Conservation (phyloP, 331 rosid genomes). For the Prunus yedoensis region DNA sequence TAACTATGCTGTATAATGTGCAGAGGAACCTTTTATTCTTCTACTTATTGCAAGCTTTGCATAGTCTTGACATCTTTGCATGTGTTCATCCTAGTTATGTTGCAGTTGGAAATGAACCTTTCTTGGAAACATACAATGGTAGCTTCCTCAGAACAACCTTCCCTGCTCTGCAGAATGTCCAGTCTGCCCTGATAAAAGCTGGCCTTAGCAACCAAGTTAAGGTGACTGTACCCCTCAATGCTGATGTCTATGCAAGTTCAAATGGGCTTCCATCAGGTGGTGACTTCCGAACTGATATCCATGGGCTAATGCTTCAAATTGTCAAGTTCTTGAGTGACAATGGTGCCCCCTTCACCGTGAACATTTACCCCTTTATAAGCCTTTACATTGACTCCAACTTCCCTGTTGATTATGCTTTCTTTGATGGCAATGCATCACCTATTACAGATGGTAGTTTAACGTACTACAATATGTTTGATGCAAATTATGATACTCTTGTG, state of each 20-base stretch:
- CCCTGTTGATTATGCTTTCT: slow-evolving; percentile 59
- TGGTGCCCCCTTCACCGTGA: slow-evolving; percentile 47
- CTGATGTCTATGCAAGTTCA: slow-evolving; percentile 45
- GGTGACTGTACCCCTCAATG: slow-evolving; percentile 47
- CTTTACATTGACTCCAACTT: slow-evolving; percentile 44
- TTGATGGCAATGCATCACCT: slow-evolving; percentile 47
- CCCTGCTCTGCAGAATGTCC: slow-evolving; percentile 53
- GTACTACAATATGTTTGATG: slow-evolving; percentile 57
- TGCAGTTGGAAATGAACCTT: slow-evolving; percentile 66
- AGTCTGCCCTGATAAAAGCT: slow-evolving; percentile 51
- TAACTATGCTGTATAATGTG: background rate
- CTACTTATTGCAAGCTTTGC: slow-evolving; percentile 8
- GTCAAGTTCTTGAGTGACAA: slow-evolving; percentile 51
- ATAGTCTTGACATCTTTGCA: slow-evolving; percentile 3
- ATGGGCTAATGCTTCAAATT: slow-evolving; percentile 37
- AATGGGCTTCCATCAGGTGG: slow-evolving; percentile 50
- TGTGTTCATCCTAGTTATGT: slow-evolving; percentile 33
- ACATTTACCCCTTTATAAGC: slow-evolving; percentile 61
- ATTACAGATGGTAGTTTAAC: slow-evolving; percentile 37
- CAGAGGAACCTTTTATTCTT: background rate
- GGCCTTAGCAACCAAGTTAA: slow-evolving; percentile 43
- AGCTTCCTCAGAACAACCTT: slow-evolving; percentile 39
- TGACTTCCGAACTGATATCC: slow-evolving; percentile 54
- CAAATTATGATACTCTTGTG: slow-evolving; percentile 53
- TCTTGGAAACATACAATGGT: slow-evolving; percentile 54